phyloP scores from a whole-genome alignment of 2,329 filamentous ascomycete genomes.

The Ophiostoma himal-ulmi region DNA sequence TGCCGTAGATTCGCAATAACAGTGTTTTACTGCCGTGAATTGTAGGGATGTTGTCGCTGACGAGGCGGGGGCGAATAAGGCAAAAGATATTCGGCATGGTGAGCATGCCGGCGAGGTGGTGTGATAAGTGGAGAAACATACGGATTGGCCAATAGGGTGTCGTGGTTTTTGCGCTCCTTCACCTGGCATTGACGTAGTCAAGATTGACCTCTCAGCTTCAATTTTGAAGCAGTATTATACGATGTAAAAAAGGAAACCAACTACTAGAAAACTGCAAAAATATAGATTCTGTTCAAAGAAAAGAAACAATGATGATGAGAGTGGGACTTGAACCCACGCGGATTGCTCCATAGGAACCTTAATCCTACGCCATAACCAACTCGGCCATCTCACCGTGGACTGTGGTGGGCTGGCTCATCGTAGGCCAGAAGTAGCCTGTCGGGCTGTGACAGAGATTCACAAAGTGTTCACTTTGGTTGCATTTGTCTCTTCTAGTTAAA shows the following conservation, averaged over 20 bases:
- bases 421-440: not conserved
- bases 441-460: not conserved
- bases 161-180: not conserved
- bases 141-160: not conserved
- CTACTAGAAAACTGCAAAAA: not conserved
- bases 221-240: not conserved
- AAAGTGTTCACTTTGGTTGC: not conserved
- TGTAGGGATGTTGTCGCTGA: not conserved
- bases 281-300: not conserved
- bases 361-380: slow-evolving; percentile 31
- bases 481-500: not conserved
- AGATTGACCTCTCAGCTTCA: not conserved
- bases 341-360: slow-evolving; percentile 31
- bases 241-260: not conserved
- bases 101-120: not conserved
- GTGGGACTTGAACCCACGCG: slow-evolving; percentile 40
- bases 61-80: slow-evolving; percentile 3
- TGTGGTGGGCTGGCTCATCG: not conserved
- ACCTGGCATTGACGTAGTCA: not conserved
- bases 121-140: not conserved
- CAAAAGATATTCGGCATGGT: not conserved
- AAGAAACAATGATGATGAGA: slow-evolving; percentile 30
- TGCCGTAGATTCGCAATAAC: not conserved
- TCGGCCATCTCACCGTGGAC: slow-evolving; percentile 28
- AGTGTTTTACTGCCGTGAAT: not conserved